Evolutionary conservation across 345 rosid genomes (phyloP).

Genomic region (Fremontodendron californicum): DNA sequence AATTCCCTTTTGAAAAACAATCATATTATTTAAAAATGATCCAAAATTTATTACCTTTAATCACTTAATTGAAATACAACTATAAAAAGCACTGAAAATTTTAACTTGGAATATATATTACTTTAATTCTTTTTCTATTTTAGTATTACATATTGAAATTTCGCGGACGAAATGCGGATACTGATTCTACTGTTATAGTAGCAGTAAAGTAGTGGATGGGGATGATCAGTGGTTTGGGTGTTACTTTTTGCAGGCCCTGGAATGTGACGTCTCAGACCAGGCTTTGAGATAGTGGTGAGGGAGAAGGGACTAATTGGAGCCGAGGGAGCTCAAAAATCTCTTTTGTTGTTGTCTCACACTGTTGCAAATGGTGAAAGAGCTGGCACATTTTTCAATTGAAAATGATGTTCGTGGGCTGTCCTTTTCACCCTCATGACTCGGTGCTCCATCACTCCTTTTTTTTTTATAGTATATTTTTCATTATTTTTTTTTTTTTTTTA

Average conservation of each 20-base stretch:
- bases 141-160: too few relatives aligned
- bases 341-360: background rate
- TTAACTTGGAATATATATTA: too few relatives aligned
- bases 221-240: background rate
- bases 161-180: too few relatives aligned
- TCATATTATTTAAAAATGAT: too few relatives aligned
- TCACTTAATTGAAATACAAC: too few relatives aligned
- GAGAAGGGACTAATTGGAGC: background rate
- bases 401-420: background rate
- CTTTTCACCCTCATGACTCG: background rate
- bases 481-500: background rate
- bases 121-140: too few relatives aligned
- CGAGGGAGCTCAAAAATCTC: background rate
- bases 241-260: conserved; percentile 9
- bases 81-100: too few relatives aligned
- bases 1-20: too few relatives aligned
- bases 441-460: background rate
- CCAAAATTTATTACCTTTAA: too few relatives aligned
- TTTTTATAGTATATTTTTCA: background rate
- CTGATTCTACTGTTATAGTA: too few relatives aligned
- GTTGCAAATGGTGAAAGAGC: background rate
- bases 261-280: conserved; percentile 3
- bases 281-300: background rate
- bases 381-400: background rate
- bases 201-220: conserved; percentile 16